phyloP scores from a whole-genome alignment of 2,329 filamentous ascomycete species.

The Lecanicillium sp. region DNA sequence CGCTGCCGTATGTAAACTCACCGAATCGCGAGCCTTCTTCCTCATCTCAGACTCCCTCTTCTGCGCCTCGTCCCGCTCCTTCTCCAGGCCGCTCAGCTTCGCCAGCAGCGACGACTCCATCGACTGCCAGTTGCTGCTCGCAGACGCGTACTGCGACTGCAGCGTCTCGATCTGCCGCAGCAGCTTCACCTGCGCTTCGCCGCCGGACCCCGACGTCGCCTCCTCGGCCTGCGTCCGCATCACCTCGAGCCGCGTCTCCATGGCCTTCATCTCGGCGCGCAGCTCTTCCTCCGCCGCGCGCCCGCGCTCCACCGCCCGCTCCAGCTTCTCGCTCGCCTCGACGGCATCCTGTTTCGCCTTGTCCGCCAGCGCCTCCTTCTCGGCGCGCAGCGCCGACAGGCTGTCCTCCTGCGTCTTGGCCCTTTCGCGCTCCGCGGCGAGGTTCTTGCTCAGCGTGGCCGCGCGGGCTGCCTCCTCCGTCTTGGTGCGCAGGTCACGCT shows the following conservation, averaged over 20 bases:
- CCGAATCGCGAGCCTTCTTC: constrained; percentile 81
- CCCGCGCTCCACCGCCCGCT: constrained; percentile 64
- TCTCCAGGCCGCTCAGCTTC: constrained; percentile 72
- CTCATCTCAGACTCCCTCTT: constrained; percentile 81
- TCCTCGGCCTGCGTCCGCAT: constrained; percentile 84
- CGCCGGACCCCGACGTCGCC: constrained; percentile 71
- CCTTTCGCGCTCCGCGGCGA: constrained; percentile 59
- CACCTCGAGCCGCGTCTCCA: constrained; percentile 86
- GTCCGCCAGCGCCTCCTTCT: constrained; percentile 70
- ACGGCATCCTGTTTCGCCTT: constrained; percentile 63
- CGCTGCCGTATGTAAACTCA: constrained; percentile 38
- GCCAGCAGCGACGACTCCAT: constrained; percentile 83
- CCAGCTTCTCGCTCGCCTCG: constrained; percentile 66
- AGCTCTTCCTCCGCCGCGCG: constrained; percentile 68
- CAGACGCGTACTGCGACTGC: constrained; percentile 90
- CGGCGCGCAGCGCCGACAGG: constrained; percentile 62
- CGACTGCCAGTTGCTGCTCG: constrained; percentile 95
- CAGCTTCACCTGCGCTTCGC: constrained; percentile 82
- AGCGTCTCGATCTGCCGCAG: constrained; percentile 91
- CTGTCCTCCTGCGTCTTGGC: constrained; percentile 51
- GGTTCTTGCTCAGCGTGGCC: constrained; percentile 59
- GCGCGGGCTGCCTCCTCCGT: constrained; percentile 58
- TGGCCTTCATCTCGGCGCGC: constrained; percentile 65
- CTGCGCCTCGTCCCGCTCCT: constrained; percentile 80
- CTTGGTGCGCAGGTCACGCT: constrained; percentile 62